Percentiles rank a stretch among this genome's conserved stretches.
Evolutionary conservation across 495 filamentous ascomycete genomes (phyloP).

Genomic region (Aspergillus indologenus): DNA sequence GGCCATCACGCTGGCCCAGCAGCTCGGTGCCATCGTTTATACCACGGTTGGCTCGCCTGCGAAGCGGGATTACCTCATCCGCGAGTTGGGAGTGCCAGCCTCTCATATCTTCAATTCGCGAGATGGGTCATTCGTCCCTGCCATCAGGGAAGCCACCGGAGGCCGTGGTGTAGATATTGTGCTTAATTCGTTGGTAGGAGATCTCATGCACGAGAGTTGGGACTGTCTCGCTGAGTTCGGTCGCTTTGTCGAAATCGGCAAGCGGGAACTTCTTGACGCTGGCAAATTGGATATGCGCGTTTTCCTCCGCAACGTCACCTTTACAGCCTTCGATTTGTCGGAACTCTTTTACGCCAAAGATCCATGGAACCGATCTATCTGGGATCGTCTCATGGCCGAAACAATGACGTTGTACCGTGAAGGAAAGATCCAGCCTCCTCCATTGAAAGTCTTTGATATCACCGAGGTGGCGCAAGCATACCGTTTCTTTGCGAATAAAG

Average conservation of each 20-base stretch:
- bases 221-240: background rate
- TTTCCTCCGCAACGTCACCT: background rate
- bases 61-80: slow-evolving; percentile 35
- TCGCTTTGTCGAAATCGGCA: slow-evolving; percentile 1
- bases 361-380: too few species aligned
- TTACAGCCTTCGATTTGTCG: background rate
- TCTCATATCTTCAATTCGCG: slow-evolving; percentile 48
- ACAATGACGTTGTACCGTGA: background rate
- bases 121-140: background rate
- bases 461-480: background rate
- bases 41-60: slow-evolving; percentile 43
- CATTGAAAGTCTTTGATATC: slow-evolving; percentile 1
- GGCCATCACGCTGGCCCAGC: slow-evolving; percentile 13
- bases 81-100: slow-evolving; percentile 29
- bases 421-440: background rate
- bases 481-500: background rate
- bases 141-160: background rate
- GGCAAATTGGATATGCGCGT: background rate
- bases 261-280: background rate
- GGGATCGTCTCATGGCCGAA: too few species aligned
- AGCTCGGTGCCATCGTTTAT: slow-evolving; percentile 30
- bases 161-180: background rate
- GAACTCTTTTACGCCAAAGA: background rate
- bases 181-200: background rate
- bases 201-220: slow-evolving; percentile 1